Evolutionary conservation across 495 filamentous ascomycete species (phyloP), one percentile per base, ranked within the genome.

Genomic region (Neurospora discreta): DNA sequence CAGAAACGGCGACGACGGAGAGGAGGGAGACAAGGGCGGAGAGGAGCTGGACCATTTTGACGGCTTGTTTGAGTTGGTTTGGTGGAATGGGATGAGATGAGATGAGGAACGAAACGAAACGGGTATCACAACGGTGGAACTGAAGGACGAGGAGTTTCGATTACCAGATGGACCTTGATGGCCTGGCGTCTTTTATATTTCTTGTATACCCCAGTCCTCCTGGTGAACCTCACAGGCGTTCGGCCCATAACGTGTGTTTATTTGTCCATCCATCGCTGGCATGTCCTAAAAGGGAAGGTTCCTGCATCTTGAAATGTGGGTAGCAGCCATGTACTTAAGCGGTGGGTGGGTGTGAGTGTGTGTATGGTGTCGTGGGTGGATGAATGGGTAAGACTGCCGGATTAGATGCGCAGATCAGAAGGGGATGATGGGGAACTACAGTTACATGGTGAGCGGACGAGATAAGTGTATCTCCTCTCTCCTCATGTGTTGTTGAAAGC

Each of bases 1-100:
- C 40, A 68, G 77, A 72, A 68, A 77, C 73, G 68, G 82, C 70
- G 23, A 81, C 40, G 67, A 76, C 68, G 39, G 80, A 73, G 39
- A 83, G 69, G 71, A 81, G 42, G 26, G 52, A 65, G 15, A 65
- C 26, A 15, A 65, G 9, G 26, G 52, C 52, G 52, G 52, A 65
- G 52, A 65, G 52, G 15, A 65, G 15, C 26, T 65, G 52, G 52
- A 65, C 52, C 52, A 65, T 65, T 33, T 16, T 65, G 52, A 36
- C 52, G 52, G 52, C 23, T 60, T 58, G 44, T 44, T 44, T 2
- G 43, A 23, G 20, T 30, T 58, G 23, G 52, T 7, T 9, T 65
- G 26, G 52, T 16, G 46, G 11, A 9, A 46, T 46, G 5, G 15
- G 52, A 8, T 65, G 52, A 33, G 52, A 26, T 52, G 44, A 52